Evolutionary conservation across 768 basidiomycete species (phyloP), one percentile per base, ranked within the genome.

Genomic region (Rhodotorula diobovata): DNA sequence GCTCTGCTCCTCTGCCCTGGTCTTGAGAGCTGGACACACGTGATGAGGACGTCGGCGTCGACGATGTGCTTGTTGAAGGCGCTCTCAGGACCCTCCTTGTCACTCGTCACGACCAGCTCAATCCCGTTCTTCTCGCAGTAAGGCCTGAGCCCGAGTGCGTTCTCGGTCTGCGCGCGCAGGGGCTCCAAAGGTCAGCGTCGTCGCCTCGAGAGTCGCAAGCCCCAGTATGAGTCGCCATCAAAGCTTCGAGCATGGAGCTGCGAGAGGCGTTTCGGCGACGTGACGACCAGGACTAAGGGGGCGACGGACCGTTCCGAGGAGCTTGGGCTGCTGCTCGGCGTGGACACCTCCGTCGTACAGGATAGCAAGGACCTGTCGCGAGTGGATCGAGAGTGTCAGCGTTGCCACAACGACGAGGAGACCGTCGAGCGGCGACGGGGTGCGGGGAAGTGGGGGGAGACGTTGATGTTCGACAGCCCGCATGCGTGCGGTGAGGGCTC

Each of bases 81-180:
- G 11, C 67, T 78, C 72, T 79, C 67, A 6, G 79, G 72, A 39
- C 82, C 82, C 39, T 77, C 76, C 79, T 83, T 83, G 79, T 81
- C 80, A 41, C 76, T 74, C 5, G 81, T 81, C 67, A 82, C 82
- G 63, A 82, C 74, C 59, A 81, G 77, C 70, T 81, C 80, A 70
- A 82, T 78, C 14, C 82, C 82, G 48, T 80, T 68, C 61, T 80
- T 71, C 65, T 81, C 76, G 67, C 54, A 60, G 55, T 63, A 66
- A 14, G 59, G 46, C 28, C 55, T 48, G 0, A 77, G 45, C 1
- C 71, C 75, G 45, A 78, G 78, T 2, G 75, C 66, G 81, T 92
- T 93, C 81, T 93, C 89, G 67, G 86, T 84, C 75, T 87, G 81
- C 10, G 43, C 41, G 37, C 20, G 45, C 9, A 41, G 39, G 39